These are phyloP conservation scores for Cystobasidiopsis lactophilus DNA, from an alignment of 768 basidiomycete species.

Conservation along the genomic window DNA sequence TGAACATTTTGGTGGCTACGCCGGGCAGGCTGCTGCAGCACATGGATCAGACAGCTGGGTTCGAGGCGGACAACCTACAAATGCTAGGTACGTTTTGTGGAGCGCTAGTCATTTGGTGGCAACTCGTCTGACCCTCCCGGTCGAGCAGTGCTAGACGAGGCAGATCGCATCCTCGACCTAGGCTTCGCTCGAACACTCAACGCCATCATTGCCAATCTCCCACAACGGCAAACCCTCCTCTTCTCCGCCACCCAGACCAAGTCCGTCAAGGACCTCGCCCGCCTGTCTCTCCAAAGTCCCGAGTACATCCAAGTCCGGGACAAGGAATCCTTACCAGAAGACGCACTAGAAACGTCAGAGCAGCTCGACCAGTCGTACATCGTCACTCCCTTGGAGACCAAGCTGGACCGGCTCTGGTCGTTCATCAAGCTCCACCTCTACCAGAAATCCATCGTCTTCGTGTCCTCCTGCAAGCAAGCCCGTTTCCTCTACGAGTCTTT, in stretches of 20 bases:
- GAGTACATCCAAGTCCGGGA: slow-evolving; percentile 44
- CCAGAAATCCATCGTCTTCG: slow-evolving; percentile 74
- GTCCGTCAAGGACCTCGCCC: slow-evolving; percentile 66
- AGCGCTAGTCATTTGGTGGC: not conserved
- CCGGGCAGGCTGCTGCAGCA: slow-evolving; percentile 88
- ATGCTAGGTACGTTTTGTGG: slow-evolving; percentile 41
- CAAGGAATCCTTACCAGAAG: slow-evolving; percentile 4
- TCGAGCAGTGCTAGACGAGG: slow-evolving; percentile 68
- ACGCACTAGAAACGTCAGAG: slow-evolving; percentile 38
- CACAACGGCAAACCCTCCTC: slow-evolving; percentile 80
- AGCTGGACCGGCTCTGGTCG: slow-evolving; percentile 75
- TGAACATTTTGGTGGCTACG: slow-evolving; percentile 98
- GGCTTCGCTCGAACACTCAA: slow-evolving; percentile 74
- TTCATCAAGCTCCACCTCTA: slow-evolving; percentile 88
- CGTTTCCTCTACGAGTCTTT: slow-evolving; percentile 92
- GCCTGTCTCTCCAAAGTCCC: slow-evolving; percentile 67
- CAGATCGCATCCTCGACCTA: slow-evolving; percentile 89
- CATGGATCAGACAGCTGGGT: slow-evolving; percentile 93
- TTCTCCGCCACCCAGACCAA: slow-evolving; percentile 94
- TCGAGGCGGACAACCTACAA: slow-evolving; percentile 77
- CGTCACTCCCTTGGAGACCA: slow-evolving; percentile 58
- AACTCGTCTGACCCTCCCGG: too few species aligned
- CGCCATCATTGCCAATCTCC: slow-evolving; percentile 76
- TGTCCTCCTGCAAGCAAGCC: slow-evolving; percentile 85
- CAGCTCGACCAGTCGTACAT: slow-evolving; percentile 75